Base-by-base conservation (phyloP, 805 yeast species). In the Cyberlindnera meyerae region DNA sequence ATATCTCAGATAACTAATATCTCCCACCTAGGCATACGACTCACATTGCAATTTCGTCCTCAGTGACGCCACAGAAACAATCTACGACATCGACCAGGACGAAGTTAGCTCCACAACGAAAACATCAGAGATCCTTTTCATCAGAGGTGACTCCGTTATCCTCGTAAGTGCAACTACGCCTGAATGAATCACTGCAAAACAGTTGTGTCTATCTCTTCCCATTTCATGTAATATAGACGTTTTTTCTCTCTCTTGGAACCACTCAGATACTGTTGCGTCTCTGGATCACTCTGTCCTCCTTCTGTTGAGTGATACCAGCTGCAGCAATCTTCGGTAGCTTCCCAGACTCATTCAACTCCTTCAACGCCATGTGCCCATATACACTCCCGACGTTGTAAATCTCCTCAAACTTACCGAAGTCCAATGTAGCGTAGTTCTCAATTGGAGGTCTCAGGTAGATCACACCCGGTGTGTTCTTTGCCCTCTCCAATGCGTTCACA, bases 71-170 rank as follows among this genome's bases (percentile, higher is more conserved):
- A 74, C 72, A 37, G 99, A 93, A 57, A 84, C 83, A 2, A 77
- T 89, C 26, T 85, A 75, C 57, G 67, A 68, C 26, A 52, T 70
- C 5, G 73, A 63, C 21, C 71, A 69, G 31, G 51, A 45, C n/a
- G 65, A 63, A 24, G 39, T 55, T 34, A 40, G 33, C 13, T 34
- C 43, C 24, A 39, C 27, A 17, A 68, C 69, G 16, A 82, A 79
- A 54, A 71, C 72, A 44, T 73, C 87, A 13, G 96, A 86, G 38
- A 85, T 93, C 88, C 79, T 93, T 29, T 90, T 90, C 63, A 89
- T 93, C 12, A 80, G 99, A 66, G 99, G 99, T n/a, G 98, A 93
- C 62, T 79, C 94, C 3, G 97, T 93, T 29, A 86, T 94, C 34
- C 71, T 89, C 49, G 80, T 93, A 36, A 78, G 82, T 36, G 70